Base-by-base conservation (phyloP, 2,329 filamentous ascomycete species). In the Hypomyces rosellus region DNA sequence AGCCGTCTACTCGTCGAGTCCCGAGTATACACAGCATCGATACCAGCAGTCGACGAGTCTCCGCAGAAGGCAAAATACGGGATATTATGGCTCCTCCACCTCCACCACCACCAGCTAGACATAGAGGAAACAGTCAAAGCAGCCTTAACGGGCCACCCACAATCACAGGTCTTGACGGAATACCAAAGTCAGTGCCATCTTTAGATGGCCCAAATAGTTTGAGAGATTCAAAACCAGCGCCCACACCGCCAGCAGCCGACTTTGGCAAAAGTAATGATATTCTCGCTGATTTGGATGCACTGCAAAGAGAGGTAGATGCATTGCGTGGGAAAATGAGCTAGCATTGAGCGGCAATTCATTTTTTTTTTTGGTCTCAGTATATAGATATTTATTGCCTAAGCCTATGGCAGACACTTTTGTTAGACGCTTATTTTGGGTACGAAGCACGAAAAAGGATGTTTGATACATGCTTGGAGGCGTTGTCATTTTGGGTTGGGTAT, bases 281-380 rank as follows among this genome's bases (percentile, higher is more conserved):
- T 52, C 66, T 92, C 57, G 85, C 85, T 1, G 86, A 91, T 63
- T 67, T 92, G 49, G 78, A 81, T 43, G 82, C 82, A 18, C 67
- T 92, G 55, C 86, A 89, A 67, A 78, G 78, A 61, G 88, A 92
- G 61, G 86, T 92, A 37, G 86, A 92, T 67, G 85, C 80, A 4
- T 61, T 86, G 41, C 61, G 68, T 47, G 68, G 67, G 18, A 46
- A 22, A 8, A 50, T 50, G 13, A 39, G 38, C 20, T 53, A 18
- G 25, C 25, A 30, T 11, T 30, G 25, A 30, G 25, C 9, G 25
- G 25, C 25, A 30, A 11, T 30, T 20, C 20, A n/a, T n/a, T 20
- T 20, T 20, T 20, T 30, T 7, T 30, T 30, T 30, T 30, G 25
- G 25, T 30, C 25, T 30, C 9, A 7, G 25, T 30, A 30, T 30